These are phyloP conservation scores for Elsinoe necatrix DNA, from an alignment of 2,329 filamentous ascomycete genomes.

Conservation along the genomic window DNA sequence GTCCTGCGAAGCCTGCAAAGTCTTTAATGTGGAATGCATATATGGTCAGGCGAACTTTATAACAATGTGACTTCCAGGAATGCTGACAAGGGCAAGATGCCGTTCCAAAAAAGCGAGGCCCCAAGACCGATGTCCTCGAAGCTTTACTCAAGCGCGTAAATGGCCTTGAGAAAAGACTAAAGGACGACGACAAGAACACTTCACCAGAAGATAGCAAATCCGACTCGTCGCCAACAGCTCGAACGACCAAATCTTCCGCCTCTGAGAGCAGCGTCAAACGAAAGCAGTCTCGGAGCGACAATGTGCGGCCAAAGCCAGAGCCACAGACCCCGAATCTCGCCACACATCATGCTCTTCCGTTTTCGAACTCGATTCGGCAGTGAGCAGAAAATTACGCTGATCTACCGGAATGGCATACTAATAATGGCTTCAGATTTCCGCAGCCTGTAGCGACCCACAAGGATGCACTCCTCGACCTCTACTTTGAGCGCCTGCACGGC, in stretches of 20 bases:
- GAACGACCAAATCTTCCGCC: constrained; percentile 4
- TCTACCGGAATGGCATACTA: background rate
- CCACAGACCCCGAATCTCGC: constrained; percentile 10
- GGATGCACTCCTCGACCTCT: constrained; percentile 53
- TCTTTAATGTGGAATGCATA: constrained; percentile 79
- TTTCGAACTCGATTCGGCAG: constrained; percentile 6
- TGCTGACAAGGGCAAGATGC: constrained; percentile 51
- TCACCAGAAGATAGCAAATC: constrained; percentile 20
- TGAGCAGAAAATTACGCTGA: background rate
- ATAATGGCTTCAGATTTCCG: background rate
- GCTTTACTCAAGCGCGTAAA: constrained; percentile 77
- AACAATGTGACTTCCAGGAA: background rate
- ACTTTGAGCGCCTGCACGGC: constrained; percentile 69
- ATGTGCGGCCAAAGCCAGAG: constrained; percentile 13
- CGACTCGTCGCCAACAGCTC: constrained; percentile 15
- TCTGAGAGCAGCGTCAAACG: constrained; percentile 7
- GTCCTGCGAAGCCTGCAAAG: constrained; percentile 79
- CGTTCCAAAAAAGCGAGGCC: constrained; percentile 79
- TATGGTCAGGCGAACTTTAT: constrained; percentile 55
- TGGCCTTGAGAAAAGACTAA: constrained; percentile 70
- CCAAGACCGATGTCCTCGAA: constrained; percentile 82
- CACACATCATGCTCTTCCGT: background rate
- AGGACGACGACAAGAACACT: constrained; percentile 45
- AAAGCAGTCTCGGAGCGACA: constrained; percentile 11
- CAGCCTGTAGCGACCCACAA: constrained; percentile 12